Conservation (phyloP, 176 grass and related monocot species). For the Saccharum spontaneum region DNA sequence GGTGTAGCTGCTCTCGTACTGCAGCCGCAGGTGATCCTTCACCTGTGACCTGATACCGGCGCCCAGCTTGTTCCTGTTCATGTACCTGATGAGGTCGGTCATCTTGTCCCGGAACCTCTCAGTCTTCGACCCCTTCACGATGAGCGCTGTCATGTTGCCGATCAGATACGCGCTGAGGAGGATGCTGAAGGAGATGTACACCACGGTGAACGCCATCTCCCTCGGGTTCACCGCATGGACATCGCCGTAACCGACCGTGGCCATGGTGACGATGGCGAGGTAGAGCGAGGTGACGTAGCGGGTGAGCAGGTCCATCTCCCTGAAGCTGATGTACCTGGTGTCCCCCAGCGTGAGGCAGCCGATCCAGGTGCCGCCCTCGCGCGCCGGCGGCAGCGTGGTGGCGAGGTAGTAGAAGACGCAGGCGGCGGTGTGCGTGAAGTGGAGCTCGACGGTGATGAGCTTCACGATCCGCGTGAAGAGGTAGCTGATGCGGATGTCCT, state of each 20-base stretch:
- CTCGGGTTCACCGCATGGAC: slow-evolving; percentile 75
- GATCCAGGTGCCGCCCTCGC: slow-evolving; percentile 76
- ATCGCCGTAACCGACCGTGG: slow-evolving; percentile 79
- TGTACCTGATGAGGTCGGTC: slow-evolving; percentile 88
- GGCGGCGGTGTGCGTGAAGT: slow-evolving; percentile 88
- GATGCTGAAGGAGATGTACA: slow-evolving; percentile 76
- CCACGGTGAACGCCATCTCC: slow-evolving; percentile 79
- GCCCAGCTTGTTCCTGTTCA: slow-evolving; percentile 85
- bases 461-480: slow-evolving; percentile 84
- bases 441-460: slow-evolving; percentile 84
- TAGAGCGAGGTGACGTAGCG: slow-evolving; percentile 88
- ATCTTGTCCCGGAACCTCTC: slow-evolving; percentile 94
- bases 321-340: slow-evolving; percentile 68
- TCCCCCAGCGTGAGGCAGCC: slow-evolving; percentile 67
- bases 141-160: slow-evolving; percentile 95
- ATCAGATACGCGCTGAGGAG: slow-evolving; percentile 81
- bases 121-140: slow-evolving; percentile 79
- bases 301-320: slow-evolving; percentile 66
- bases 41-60: slow-evolving; percentile 73
- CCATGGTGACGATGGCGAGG: slow-evolving; percentile 89
- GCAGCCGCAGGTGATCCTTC: slow-evolving; percentile 59
- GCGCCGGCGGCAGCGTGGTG: slow-evolving; percentile 63
- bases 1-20: slow-evolving; percentile 79
- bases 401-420: slow-evolving; percentile 94
- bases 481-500: slow-evolving; percentile 93